phyloP scores from a whole-genome alignment of 2,329 filamentous ascomycete species.

The Aspergillus ochraceus region DNA sequence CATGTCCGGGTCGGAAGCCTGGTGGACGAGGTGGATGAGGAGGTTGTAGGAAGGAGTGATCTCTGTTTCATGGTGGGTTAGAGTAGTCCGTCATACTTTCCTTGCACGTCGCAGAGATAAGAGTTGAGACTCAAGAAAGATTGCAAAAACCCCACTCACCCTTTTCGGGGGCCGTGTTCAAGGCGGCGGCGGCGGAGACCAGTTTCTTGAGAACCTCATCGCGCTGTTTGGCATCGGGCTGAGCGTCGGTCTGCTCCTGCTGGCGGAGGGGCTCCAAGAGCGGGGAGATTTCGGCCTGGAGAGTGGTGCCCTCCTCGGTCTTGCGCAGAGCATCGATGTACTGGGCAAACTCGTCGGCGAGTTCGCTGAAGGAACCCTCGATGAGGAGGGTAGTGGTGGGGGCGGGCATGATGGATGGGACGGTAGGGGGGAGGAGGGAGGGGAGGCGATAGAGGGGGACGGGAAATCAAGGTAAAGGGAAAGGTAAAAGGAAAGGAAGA shows the following conservation, averaged over 20 bases:
- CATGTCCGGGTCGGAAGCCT: conserved; percentile 80
- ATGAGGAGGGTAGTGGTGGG: conserved; percentile 67
- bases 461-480: background rate
- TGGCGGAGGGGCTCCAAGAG: conserved; percentile 61
- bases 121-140: background rate
- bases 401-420: conserved; percentile 53
- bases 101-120: conserved; percentile 9
- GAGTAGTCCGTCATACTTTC: conserved; percentile 4
- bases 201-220: conserved; percentile 89
- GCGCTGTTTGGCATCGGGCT: conserved; percentile 60
- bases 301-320: conserved; percentile 54
- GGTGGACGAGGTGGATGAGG: conserved; percentile 86
- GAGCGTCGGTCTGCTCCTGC: conserved; percentile 53
- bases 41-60: conserved; percentile 96
- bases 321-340: conserved; percentile 85
- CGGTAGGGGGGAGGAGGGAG: conserved; percentile 9
- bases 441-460: conserved; percentile 3
- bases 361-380: conserved; percentile 91
- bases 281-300: conserved; percentile 67
- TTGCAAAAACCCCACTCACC: conserved; percentile 42
- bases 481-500: conserved; percentile 1
- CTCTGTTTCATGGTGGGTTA: conserved; percentile 53
- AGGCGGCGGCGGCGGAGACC: conserved; percentile 71
- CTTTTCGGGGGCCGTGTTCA: conserved; percentile 90
- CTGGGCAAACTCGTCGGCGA: conserved; percentile 89